phyloP scores from a whole-genome alignment of 176 grass and related monocot genomes.

The Zizania latifolia region DNA sequence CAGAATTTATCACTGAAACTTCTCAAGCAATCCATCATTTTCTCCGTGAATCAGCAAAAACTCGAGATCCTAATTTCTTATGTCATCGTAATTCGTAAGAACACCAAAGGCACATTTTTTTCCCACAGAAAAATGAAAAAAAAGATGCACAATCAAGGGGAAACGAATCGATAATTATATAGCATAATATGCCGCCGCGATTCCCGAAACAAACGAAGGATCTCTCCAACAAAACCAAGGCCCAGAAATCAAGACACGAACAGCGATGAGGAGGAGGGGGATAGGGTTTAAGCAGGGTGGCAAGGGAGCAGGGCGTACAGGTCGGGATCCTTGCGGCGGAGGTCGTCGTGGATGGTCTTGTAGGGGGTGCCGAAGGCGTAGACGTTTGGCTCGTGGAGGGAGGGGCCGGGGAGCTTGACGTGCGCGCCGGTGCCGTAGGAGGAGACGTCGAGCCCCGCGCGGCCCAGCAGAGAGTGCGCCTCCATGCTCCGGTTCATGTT shows the following conservation, averaged over 20 bases:
- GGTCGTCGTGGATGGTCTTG: conserved; percentile 46
- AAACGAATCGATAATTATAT: no score
- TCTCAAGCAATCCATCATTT: not conserved
- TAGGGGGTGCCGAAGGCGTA: conserved; percentile 85
- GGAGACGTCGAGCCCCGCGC: conserved; percentile 62
- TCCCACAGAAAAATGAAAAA: not conserved
- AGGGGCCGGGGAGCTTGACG: conserved; percentile 82
- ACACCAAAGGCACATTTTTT: not conserved
- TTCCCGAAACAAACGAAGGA: not conserved
- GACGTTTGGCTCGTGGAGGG: conserved; percentile 79
- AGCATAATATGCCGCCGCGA: no score
- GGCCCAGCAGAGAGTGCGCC: conserved; percentile 67
- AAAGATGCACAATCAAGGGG: no score
- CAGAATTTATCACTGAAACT: not conserved
- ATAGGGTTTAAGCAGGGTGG: not conserved
- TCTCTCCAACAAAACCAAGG: not conserved
- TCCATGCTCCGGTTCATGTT: conserved; percentile 99
- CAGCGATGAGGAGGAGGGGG: not conserved
- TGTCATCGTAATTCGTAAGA: not conserved
- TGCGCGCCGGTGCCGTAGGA: conserved; percentile 86
- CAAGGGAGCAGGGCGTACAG: conserved; percentile 28
- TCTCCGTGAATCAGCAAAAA: not conserved
- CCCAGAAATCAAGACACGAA: not conserved
- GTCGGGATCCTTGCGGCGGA: conserved; percentile 79
- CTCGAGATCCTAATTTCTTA: not conserved